Evolutionary conservation across 2,329 filamentous ascomycete species (phyloP), one percentile per base, ranked within the genome.

Genomic region (Chaetomium strumarium): DNA sequence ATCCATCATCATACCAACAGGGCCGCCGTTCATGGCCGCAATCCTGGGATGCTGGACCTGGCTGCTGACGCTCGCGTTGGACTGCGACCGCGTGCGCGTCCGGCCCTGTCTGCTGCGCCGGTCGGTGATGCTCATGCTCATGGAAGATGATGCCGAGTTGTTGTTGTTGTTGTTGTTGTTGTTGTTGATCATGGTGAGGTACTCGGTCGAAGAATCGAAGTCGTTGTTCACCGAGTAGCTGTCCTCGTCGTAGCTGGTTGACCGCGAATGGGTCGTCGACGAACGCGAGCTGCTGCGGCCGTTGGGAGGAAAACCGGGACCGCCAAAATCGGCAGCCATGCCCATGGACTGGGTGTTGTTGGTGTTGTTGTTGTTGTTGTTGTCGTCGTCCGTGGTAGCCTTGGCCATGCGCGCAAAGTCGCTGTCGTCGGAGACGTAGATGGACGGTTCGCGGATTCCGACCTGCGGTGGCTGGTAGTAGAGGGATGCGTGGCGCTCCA

Each of bases 401-500:
- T 57, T 59, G 36, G 59, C 62, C 8, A 71, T 57, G n/a, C 64
- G 64, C 3, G 75, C 71, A 54, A 74, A 77, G 24, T 77, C 72
- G 8, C 76, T 79, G 54, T 81, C 79, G 55, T 83, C 80, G 1
- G 78, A 78, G 10, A 83, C 75, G 60, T 83, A 84, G 43, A 83
- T 81, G 3, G 78, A 81, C 0, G 79, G 78, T 57, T 81, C 78
- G 34, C 79, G 71, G 46, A 51, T 55, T 1, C 51, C 49, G 14
- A 55, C 40, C 33, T 39, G 70, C 61, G 43, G 64, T 1, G 66
- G 62, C 51, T 62, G 58, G 56, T 81, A 80, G 56, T 81, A 80
- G 1, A 82, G 67, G 1, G 80, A 83, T 1, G 79, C 71, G 58
- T 84, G 81, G n/a, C 77, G 75, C 63, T 85, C 82, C 3, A 85